These are phyloP conservation scores for Mangifera indica DNA, from an alignment of 345 rosid genomes.

Conservation along the genomic window DNA sequence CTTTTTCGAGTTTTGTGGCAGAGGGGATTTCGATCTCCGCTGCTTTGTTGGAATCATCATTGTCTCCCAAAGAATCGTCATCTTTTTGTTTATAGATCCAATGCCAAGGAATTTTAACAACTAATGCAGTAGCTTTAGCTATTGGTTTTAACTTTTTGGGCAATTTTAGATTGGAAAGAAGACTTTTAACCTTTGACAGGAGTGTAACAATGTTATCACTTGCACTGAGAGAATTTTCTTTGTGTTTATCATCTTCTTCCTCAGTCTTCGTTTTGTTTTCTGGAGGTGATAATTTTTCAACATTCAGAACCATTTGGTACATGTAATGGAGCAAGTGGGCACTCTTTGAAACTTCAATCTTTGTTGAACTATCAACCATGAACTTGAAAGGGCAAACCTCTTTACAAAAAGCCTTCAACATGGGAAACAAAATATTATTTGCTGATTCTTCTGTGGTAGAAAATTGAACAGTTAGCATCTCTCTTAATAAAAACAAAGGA, in stretches of 20 bases:
- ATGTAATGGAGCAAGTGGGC: background rate
- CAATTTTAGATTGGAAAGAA: too few species aligned
- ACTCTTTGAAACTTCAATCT: too few species aligned
- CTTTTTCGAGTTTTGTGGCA: background rate
- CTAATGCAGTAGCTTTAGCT: too few species aligned
- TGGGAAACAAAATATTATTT: background rate
- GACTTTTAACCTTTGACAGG: background rate
- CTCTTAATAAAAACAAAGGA: background rate
- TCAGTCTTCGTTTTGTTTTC: background rate
- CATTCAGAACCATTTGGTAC: background rate
- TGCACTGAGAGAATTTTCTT: background rate
- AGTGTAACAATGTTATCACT: too few species aligned
- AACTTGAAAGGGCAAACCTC: too few species aligned
- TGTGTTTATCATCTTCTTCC: background rate
- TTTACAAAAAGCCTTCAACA: background rate
- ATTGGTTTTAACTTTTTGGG: background rate
- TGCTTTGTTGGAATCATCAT: background rate
- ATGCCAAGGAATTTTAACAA: background rate
- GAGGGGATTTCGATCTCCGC: background rate
- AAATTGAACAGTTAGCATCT: background rate
- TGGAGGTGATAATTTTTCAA: background rate
- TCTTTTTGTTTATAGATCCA: too few species aligned
- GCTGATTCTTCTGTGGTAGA: background rate
- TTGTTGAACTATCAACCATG: background rate
- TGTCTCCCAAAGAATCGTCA: too few species aligned